These are phyloP conservation scores for Colletotrichum sp. DNA, from an alignment of 2,329 filamentous ascomycete genomes.

Conservation along the genomic window DNA sequence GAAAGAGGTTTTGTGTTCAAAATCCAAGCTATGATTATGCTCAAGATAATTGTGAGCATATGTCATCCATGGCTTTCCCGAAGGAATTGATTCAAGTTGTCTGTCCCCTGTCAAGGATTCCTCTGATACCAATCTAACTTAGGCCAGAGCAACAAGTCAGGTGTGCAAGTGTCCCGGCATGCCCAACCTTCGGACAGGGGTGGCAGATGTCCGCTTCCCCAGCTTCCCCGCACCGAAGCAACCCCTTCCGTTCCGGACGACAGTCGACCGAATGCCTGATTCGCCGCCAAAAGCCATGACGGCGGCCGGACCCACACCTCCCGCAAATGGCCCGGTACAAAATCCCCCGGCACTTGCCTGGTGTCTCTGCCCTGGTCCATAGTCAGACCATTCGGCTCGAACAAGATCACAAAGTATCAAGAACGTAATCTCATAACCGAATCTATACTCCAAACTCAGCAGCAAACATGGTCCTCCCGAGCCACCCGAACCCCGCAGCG, in stretches of 20 bases:
- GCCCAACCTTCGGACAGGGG: neutral
- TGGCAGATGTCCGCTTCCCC: constrained; percentile 1
- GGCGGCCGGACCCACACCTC: neutral
- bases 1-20: too few relatives aligned
- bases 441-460: neutral
- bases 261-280: neutral
- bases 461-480: constrained; percentile 11
- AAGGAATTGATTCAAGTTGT: neutral
- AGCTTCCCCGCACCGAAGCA: constrained; percentile 2
- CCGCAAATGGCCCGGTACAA: neutral
- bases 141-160: neutral
- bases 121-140: too few relatives aligned
- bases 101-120: neutral
- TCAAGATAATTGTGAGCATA: neutral
- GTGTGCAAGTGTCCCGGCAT: neutral
- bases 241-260: neutral
- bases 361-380: neutral
- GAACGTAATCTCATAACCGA: neutral
- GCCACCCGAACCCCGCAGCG: constrained; percentile 5
- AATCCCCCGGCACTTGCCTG: neutral
- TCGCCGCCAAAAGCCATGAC: neutral
- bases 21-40: too few relatives aligned
- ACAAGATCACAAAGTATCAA: neutral
- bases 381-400: neutral
- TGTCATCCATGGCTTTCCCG: neutral